Evolutionary conservation across 1,284 basidiomycete genomes (phyloP).

Genomic region (Trichosporon sp.): DNA sequence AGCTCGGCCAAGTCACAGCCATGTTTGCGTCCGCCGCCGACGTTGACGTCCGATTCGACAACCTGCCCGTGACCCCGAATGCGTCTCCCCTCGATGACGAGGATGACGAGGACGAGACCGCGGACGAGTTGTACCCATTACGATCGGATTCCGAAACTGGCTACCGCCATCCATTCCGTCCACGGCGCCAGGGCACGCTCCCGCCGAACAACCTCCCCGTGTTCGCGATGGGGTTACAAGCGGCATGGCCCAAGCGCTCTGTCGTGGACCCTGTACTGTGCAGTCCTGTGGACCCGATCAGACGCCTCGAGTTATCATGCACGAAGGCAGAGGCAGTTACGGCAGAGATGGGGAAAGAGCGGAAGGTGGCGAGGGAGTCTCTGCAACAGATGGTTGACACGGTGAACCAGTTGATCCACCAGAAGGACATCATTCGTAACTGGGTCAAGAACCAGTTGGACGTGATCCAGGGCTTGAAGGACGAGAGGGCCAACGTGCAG

Average conservation of each 20-base stretch:
- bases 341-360: conserved; percentile 20
- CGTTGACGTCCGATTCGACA: conserved; percentile 38
- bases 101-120: conserved; percentile 23
- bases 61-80: conserved; percentile 23
- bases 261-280: conserved; percentile 40
- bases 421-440: conserved; percentile 38
- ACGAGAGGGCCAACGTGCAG: conserved; percentile 21
- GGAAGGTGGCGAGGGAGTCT: conserved; percentile 22
- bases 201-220: conserved; percentile 25
- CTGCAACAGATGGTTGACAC: conserved; percentile 36
- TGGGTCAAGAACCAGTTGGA: conserved; percentile 38
- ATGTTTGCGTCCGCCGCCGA: conserved; percentile 39
- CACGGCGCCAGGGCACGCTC: conserved; percentile 26
- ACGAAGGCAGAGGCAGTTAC: conserved; percentile 25
- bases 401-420: conserved; percentile 36
- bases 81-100: not conserved
- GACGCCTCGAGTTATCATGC: conserved; percentile 35
- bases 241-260: conserved; percentile 40
- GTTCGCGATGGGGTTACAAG: conserved; percentile 27
- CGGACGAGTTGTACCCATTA: conserved; percentile 19
- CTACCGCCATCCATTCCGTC: not conserved
- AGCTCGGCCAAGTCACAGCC: conserved; percentile 41
- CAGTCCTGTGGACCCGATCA: conserved; percentile 38
- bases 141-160: conserved; percentile 18
- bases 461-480: conserved; percentile 22